These are phyloP conservation scores for Aspergillus hiratsukae DNA, from an alignment of 2,329 filamentous ascomycete genomes.

Conservation along the genomic window DNA sequence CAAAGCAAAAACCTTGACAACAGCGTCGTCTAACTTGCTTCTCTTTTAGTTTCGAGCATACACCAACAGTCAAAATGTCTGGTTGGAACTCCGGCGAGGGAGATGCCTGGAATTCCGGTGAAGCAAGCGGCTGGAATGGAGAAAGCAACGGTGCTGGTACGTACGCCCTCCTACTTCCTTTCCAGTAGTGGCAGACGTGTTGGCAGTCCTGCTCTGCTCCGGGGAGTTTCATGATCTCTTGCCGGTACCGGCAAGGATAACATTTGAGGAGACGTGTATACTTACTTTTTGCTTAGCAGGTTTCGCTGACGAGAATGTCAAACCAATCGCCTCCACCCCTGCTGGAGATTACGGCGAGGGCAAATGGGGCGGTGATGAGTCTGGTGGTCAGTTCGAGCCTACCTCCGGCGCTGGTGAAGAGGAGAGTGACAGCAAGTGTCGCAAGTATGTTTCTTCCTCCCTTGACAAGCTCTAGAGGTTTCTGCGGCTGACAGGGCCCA, in stretches of 20 bases:
- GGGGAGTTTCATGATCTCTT: neutral
- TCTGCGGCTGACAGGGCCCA: slow-evolving; percentile 14
- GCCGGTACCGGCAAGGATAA: neutral
- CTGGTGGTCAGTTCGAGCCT: slow-evolving; percentile 6
- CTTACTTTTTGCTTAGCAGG: neutral
- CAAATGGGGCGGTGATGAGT: neutral
- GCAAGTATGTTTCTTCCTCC: slow-evolving; percentile 29
- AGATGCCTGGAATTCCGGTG: slow-evolving; percentile 1
- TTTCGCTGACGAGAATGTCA: slow-evolving; percentile 14
- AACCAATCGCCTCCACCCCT: slow-evolving; percentile 4
- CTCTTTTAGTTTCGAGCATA: neutral
- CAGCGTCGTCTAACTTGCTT: neutral
- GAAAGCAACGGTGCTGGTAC: slow-evolving; percentile 1
- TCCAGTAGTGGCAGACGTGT: neutral
- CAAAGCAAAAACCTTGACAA: neutral
- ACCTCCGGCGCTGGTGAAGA: slow-evolving; percentile 1
- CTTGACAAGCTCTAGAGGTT: neutral
- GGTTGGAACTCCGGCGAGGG: slow-evolving; percentile 3
- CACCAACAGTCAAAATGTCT: slow-evolving; percentile 1
- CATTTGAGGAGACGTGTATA: neutral
- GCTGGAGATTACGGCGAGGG: slow-evolving; percentile 1
- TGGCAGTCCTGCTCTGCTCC: neutral
- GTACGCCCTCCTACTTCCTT: neutral
- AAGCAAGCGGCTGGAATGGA: neutral
- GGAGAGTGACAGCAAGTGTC: slow-evolving; percentile 26